Evolutionary conservation across 441 rosid species (phyloP).

Genomic region (Kokia cookei): DNA sequence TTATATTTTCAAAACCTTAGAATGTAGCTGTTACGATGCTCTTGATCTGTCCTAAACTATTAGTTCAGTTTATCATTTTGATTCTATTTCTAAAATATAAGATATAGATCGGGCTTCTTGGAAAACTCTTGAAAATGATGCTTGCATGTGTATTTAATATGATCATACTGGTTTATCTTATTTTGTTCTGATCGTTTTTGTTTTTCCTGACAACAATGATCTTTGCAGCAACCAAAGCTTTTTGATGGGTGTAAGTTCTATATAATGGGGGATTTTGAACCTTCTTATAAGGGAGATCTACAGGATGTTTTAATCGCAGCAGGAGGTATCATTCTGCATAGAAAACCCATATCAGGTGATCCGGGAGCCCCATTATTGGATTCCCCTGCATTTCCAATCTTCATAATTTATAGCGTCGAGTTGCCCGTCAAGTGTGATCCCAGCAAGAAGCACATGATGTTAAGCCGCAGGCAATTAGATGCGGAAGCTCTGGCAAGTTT

Average conservation of each 20-base stretch:
- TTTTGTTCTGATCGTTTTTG: neutral
- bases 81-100: neutral
- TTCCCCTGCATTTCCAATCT: constrained; percentile 28
- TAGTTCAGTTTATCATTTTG: neutral
- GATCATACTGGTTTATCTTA: neutral
- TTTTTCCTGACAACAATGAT: neutral
- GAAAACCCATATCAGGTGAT: constrained; percentile 49
- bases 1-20: neutral
- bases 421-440: constrained; percentile 31
- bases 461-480: constrained; percentile 37
- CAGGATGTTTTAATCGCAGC: constrained; percentile 66
- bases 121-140: neutral
- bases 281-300: constrained; percentile 66
- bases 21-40: neutral
- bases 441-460: constrained; percentile 32
- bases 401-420: constrained; percentile 66
- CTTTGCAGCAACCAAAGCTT: constrained; percentile 62
- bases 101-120: neutral
- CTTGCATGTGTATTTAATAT: neutral
- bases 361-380: constrained; percentile 4
- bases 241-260: constrained; percentile 54
- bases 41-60: neutral
- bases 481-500: constrained; percentile 64
- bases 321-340: constrained; percentile 61
- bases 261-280: constrained; percentile 55